Percentiles rank a stretch among this genome's conserved stretches.
These are phyloP conservation scores for Pleurotus tuoliensis DNA, from an alignment of 768 basidiomycete species.

Conservation along the genomic window DNA sequence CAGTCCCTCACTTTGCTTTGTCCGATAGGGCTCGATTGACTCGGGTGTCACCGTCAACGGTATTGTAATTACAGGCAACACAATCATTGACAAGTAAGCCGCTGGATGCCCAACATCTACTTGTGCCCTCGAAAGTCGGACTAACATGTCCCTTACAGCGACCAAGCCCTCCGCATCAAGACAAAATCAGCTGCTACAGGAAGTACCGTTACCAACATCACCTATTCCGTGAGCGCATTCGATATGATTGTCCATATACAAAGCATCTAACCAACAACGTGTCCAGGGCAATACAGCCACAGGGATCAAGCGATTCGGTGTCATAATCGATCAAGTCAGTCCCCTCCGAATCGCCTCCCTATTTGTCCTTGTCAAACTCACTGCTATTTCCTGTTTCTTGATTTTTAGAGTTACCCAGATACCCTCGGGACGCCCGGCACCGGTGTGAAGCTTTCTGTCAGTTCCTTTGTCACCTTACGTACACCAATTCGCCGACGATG, in stretches of 20 bases:
- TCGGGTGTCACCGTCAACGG: conserved; percentile 42
- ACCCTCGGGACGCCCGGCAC: conserved; percentile 50
- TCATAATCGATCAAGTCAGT: conserved; percentile 56
- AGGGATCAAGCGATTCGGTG: conserved; percentile 45
- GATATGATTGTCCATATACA: background rate
- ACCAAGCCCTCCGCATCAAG: conserved; percentile 62
- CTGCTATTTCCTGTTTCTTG: conserved; percentile 6
- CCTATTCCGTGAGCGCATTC: conserved; percentile 35
- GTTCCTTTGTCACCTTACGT: conserved; percentile 12
- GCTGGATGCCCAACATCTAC: no score
- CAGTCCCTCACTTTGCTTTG: conserved; percentile 23
- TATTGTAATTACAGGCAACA: conserved; percentile 48
- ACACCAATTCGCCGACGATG: background rate
- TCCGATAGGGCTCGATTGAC: conserved; percentile 49
- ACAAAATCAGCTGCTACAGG: conserved; percentile 40
- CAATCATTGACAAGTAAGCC: conserved; percentile 48
- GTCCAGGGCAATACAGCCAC: conserved; percentile 50
- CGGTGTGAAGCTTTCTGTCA: conserved; percentile 55
- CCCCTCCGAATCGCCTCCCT: background rate
- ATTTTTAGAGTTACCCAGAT: conserved; percentile 50
- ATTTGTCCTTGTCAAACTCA: background rate
- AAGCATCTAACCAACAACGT: background rate
- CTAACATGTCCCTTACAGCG: conserved; percentile 22
- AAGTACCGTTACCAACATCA: conserved; percentile 45
- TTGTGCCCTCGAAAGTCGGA: no score